Evolutionary conservation across 2,329 filamentous ascomycete genomes (phyloP).

Genomic region (Fusarium staphyleae): DNA sequence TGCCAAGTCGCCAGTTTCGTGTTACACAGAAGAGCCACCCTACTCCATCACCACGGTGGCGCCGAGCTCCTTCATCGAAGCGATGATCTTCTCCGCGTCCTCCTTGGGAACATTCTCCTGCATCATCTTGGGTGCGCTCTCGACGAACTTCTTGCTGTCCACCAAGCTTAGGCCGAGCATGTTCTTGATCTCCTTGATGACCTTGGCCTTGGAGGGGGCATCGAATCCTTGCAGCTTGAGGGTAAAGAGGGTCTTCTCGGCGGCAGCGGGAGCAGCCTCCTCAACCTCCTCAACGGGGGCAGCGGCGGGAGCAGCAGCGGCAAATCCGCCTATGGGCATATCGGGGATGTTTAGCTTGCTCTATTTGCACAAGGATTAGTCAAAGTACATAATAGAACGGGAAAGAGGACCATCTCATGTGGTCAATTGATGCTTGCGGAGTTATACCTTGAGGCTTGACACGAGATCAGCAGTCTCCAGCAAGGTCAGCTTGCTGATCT

Average conservation of each 20-base stretch:
- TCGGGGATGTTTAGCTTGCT: conserved; percentile 97
- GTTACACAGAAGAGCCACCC: conserved; percentile 36
- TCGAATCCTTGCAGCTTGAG: conserved; percentile 94
- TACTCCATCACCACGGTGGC: conserved; percentile 93
- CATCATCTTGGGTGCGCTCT: conserved; percentile 97
- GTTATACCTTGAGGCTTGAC: conserved; percentile 84
- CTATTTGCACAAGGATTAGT: conserved; percentile 54
- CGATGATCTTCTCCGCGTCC: conserved; percentile 98
- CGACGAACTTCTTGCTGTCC: conserved; percentile 99
- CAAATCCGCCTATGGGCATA: conserved; percentile 91
- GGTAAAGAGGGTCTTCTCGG: conserved; percentile 98
- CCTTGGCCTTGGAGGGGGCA: conserved; percentile 88
- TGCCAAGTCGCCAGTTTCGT: conserved; percentile 40
- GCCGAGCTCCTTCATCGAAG: conserved; percentile 90
- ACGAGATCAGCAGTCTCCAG: conserved; percentile 98
- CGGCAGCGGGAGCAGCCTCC: conserved; percentile 84
- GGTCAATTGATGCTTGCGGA: conserved; percentile 17
- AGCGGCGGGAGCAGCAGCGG: conserved; percentile 69
- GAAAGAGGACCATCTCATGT: background rate
- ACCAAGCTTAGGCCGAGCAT: conserved; percentile 95
- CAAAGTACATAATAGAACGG: conserved; percentile 26
- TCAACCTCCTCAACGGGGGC: conserved; percentile 77
- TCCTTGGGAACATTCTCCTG: conserved; percentile 99
- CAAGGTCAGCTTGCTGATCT: conserved; percentile 97
- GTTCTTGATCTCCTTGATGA: conserved; percentile 99